A percentile compares a stretch with the other conserved stretches of the same genome.
Conservation (phyloP, 2,329 filamentous ascomycete genomes). For the Cryphonectria radicalis region DNA sequence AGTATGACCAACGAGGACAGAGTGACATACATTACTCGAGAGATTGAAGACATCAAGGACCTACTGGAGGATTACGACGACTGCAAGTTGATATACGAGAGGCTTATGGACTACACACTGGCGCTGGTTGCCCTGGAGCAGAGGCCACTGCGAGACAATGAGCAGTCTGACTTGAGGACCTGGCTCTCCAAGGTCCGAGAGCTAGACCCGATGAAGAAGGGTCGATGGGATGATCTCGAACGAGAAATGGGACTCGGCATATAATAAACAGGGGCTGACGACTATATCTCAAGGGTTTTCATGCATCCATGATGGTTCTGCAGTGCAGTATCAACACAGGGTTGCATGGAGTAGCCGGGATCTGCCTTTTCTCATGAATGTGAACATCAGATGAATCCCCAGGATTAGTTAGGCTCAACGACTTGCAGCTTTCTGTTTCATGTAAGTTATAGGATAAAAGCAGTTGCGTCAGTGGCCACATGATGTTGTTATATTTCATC, state of each 20-base stretch:
- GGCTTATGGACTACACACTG: slow-evolving; percentile 75
- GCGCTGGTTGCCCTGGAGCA: slow-evolving; percentile 59
- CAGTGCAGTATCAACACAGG: neutral
- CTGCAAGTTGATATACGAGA: slow-evolving; percentile 87
- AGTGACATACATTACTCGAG: slow-evolving; percentile 66
- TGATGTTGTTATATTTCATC: neutral
- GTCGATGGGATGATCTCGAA: slow-evolving; percentile 76
- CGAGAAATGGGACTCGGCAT: slow-evolving; percentile 39
- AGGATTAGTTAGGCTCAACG: neutral
- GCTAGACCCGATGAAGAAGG: slow-evolving; percentile 74
- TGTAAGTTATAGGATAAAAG: neutral
- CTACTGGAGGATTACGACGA: slow-evolving; percentile 62
- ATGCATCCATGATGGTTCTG: neutral
- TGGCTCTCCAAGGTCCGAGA: slow-evolving; percentile 70
- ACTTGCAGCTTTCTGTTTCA: neutral
- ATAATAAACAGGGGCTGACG: neutral
- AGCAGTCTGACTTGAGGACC: slow-evolving; percentile 50
- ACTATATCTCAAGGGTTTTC: neutral
- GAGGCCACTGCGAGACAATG: slow-evolving; percentile 43
- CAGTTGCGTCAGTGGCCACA: neutral
- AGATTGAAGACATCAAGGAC: slow-evolving; percentile 75
- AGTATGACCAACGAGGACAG: slow-evolving; percentile 66
- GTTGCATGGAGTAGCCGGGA: neutral
- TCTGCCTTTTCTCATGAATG: neutral
- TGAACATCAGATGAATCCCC: neutral